Evolutionary conservation across 2,329 filamentous ascomycete species (phyloP).

Genomic region (Pseudogymnoascus sp.): DNA sequence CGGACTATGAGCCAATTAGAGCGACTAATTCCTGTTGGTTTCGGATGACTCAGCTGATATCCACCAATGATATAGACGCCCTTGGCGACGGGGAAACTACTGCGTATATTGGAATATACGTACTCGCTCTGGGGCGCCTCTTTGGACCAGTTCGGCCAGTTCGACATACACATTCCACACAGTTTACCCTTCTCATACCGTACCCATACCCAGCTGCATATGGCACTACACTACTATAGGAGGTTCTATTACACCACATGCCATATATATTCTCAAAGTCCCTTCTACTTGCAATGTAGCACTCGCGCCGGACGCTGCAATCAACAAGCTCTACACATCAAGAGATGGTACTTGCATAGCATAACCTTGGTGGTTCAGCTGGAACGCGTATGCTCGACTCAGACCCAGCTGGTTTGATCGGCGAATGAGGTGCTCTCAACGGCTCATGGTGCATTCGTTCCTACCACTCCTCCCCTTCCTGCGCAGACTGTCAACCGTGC

Average conservation of each 20-base stretch:
- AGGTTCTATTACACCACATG: not conserved
- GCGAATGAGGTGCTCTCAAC: not conserved
- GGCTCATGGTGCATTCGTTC: not conserved
- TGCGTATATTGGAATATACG: not conserved
- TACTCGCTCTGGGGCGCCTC: not conserved
- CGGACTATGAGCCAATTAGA: not conserved
- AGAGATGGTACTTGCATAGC: not conserved
- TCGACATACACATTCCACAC: not conserved
- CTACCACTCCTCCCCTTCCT: not conserved
- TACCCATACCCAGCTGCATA: not conserved
- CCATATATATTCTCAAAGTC: not conserved
- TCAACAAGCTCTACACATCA: not conserved
- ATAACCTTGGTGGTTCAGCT: constrained; percentile 1
- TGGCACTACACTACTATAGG: not conserved
- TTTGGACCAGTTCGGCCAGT: not conserved
- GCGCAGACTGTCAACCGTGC: not conserved
- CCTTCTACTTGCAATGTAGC: not conserved
- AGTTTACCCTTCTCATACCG: not conserved
- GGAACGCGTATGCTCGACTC: not conserved
- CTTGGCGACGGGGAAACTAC: not conserved
- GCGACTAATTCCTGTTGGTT: not conserved
- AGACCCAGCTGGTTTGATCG: not conserved
- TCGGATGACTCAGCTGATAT: not conserved
- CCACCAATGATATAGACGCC: not conserved
- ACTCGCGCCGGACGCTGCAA: not conserved